Evolutionary conservation across 306 rosid species (phyloP), one percentile per base, ranked within the genome.

Genomic region (Rosa lucieae): DNA sequence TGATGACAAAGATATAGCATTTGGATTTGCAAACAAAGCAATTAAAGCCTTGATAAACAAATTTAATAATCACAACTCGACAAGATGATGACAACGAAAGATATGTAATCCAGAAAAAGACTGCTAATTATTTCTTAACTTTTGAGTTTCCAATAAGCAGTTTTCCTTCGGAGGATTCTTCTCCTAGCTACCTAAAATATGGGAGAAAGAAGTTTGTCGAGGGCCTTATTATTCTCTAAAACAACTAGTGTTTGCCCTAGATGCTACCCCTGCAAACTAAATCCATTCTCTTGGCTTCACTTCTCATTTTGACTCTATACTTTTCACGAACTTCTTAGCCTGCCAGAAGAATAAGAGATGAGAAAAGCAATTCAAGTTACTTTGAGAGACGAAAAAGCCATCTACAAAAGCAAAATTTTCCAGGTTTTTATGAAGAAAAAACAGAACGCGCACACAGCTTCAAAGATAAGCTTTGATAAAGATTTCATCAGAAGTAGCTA

Each of bases 261-360:
- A 23, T 35, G 20, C 78, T 37, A 72, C 70, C 82, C 58, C 13
- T 37, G 35, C 75, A 65, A 86, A 66, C 23, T 35, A 35, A 53
- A 69, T 55, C 75, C 78, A 73, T 39, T 69, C 14, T 67, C 44
- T n/a, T 59, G 59, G 69, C 74, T 39, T 12, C 21, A 10, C 56
- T 59, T 77, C 42, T 70, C 81, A 92, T 3, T 95, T 84, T 70
- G 97, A 89, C 82, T 94, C 94, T 66, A 90, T 56, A 15, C 78
- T 82, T 74, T 63, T 90, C 77, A 89, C 92, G 40, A 85, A 82
- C 89, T 83, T 92, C 88, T 89, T 93, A 32, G 88, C 88, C 98
- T 93, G 94, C 67, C 84, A 66, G 3, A 12, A 67, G 62, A 63
- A 82, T 29, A 37, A 20, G 44, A 77, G 70, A 7, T 76, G 73